Conservation (phyloP, 495 filamentous ascomycete species). For the Daldinia grandis region DNA sequence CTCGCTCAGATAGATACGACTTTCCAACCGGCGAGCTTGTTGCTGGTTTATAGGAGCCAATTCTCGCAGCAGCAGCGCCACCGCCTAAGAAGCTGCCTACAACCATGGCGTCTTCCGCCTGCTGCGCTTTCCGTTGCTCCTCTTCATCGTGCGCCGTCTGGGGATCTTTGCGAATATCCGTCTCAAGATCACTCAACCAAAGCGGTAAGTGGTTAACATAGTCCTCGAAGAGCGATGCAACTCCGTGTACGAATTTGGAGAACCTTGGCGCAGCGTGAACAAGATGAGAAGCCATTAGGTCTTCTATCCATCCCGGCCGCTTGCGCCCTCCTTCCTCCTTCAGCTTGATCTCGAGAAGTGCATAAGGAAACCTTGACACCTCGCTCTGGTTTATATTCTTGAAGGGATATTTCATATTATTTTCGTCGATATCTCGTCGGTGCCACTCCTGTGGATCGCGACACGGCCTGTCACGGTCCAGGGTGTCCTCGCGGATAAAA, state of each 20-base stretch:
- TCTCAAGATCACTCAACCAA: constrained; percentile 90
- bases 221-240: constrained; percentile 91
- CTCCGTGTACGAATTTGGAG: constrained; percentile 95
- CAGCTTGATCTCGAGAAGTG: constrained; percentile 91
- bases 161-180: constrained; percentile 91
- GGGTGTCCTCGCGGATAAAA: constrained; percentile 88
- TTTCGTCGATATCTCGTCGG: constrained; percentile 84
- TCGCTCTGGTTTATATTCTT: constrained; percentile 84
- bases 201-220: constrained; percentile 95
- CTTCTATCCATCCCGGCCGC: constrained; percentile 84
- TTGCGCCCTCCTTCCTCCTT: constrained; percentile 72
- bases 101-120: constrained; percentile 84
- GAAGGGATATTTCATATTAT: constrained; percentile 86
- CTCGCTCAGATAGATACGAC: constrained; percentile 60
- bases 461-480: constrained; percentile 85
- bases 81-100: constrained; percentile 83
- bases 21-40: constrained; percentile 70
- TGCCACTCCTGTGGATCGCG: constrained; percentile 91
- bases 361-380: constrained; percentile 89
- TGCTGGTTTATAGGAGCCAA: constrained; percentile 59
- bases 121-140: constrained; percentile 79
- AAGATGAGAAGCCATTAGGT: constrained; percentile 90
- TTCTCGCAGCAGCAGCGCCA: constrained; percentile 46
- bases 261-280: constrained; percentile 89
- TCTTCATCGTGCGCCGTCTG: constrained; percentile 90